A percentile compares a stretch with the other conserved stretches of the same genome.
These are phyloP conservation scores for Jatropha podagrica DNA, from an alignment of 441 rosid genomes.

Conservation along the genomic window DNA sequence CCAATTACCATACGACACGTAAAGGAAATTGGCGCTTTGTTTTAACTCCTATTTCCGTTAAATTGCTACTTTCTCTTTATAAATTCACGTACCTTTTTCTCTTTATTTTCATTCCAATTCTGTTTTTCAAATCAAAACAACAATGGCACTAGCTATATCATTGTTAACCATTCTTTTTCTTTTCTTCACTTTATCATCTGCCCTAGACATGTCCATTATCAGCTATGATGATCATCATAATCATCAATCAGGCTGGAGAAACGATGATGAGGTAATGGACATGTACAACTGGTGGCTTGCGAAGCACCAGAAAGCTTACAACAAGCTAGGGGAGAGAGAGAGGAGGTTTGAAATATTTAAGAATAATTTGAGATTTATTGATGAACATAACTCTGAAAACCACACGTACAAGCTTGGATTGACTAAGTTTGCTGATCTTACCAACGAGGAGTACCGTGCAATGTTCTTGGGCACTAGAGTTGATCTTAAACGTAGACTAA, in stretches of 20 bases:
- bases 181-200: constrained; percentile 44
- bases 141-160: constrained; percentile 17
- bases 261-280: constrained; percentile 54
- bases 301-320: constrained; percentile 60
- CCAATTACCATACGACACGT: background rate
- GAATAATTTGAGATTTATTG: constrained; percentile 68
- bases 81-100: background rate
- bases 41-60: background rate
- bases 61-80: background rate
- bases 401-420: constrained; percentile 59
- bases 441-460: constrained; percentile 80
- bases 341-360: constrained; percentile 67
- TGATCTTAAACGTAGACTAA: constrained; percentile 29
- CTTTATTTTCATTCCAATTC: background rate
- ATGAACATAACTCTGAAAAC: constrained; percentile 58
- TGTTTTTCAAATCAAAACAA: background rate
- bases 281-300: constrained; percentile 67
- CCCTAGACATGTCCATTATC: constrained; percentile 66
- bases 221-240: constrained; percentile 43
- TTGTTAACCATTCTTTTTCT: constrained; percentile 34
- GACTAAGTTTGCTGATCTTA: constrained; percentile 79
- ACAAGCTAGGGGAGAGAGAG: constrained; percentile 61
- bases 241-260: constrained; percentile 37
- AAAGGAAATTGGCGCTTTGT: constrained; percentile 7
- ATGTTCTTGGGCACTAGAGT: constrained; percentile 50